A percentile compares a stretch with the other conserved stretches of the same genome.
Evolutionary conservation across 2,329 filamentous ascomycete genomes (phyloP).

Genomic region (Rasamsonia emersonii): DNA sequence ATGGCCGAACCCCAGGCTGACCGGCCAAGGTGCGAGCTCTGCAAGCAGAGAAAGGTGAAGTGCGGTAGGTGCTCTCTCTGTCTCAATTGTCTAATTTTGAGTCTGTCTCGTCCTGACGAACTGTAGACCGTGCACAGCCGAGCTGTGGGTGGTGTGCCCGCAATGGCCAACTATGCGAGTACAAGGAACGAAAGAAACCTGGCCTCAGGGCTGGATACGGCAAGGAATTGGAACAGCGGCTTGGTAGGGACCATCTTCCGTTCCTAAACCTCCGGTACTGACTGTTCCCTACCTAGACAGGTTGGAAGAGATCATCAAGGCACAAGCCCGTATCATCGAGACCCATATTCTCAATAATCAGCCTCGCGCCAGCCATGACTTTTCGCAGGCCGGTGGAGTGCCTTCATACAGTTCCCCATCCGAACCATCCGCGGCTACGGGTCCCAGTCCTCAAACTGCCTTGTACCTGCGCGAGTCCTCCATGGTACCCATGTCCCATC

Average conservation of each 20-base stretch:
- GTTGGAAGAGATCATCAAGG: slow-evolving; percentile 57
- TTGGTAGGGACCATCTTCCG: slow-evolving; percentile 36
- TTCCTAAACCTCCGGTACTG: no score
- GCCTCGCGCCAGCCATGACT: slow-evolving; percentile 19
- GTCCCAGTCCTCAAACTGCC: slow-evolving; percentile 48
- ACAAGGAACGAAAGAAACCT: slow-evolving; percentile 63
- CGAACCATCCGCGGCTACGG: slow-evolving; percentile 43
- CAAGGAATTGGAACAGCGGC: slow-evolving; percentile 62
- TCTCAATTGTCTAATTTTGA: not conserved
- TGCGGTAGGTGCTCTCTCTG: slow-evolving; percentile 27
- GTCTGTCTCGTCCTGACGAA: slow-evolving; percentile 6
- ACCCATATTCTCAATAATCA: slow-evolving; percentile 39
- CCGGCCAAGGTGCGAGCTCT: slow-evolving; percentile 32
- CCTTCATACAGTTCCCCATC: slow-evolving; percentile 39
- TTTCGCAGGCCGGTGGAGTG: slow-evolving; percentile 14
- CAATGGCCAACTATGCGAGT: slow-evolving; percentile 59
- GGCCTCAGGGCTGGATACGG: slow-evolving; percentile 60
- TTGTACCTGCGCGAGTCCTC: slow-evolving; percentile 56
- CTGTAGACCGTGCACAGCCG: slow-evolving; percentile 45
- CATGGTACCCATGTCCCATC: slow-evolving; percentile 39
- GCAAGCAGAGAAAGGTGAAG: slow-evolving; percentile 38
- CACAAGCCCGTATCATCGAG: slow-evolving; percentile 60
- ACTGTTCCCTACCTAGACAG: slow-evolving; percentile 40
- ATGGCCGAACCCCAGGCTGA: slow-evolving; percentile 13
- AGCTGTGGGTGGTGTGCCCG: slow-evolving; percentile 64